Evolutionary conservation across 345 rosid species (phyloP), one percentile per base, ranked within the genome.

Genomic region (Hibiscus tridactylites): DNA sequence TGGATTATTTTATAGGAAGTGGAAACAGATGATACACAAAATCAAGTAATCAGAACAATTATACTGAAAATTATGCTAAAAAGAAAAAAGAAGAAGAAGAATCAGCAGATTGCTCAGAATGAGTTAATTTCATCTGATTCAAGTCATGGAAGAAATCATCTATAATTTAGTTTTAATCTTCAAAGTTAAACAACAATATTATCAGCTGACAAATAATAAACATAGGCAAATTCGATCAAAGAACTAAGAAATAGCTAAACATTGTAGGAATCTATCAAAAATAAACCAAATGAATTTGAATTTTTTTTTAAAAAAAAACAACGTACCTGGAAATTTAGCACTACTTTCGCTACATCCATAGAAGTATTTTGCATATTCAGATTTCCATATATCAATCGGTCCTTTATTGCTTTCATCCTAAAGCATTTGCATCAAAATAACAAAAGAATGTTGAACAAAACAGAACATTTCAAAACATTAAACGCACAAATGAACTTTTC

Each of bases 381-480:
- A 92, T 81, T 89, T 88, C 99, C 99, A 92, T 47, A 89, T 87
- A 84, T 92, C 95, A 81, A 96, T 79, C 8, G 84, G 84, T 52
- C 79, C 85, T 13, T 83, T 79, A 72, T 84, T 82, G 71, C 80
- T 74, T 61, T 83, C 85, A 44, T 82, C 90, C 94, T 91, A 74
- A 76, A 75, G 56, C 44, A 61, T 64, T 24, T 15, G 59, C 71
- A 61, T 56, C n/a, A 31, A 35, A 46, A 33, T 29, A 4, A 70
- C 3, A 10, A 58, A 58, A 58, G 11, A 12, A 13, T 50, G 54
- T 58, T 9, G 0, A 57, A 57, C 8, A 8, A 7, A 57, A 10
- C 52, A 70, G 46, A 2, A 42, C 2, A 42, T 9, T 9, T 9
- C 46, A 42, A 37, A 37, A 42, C 46, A 42, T 42, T 42, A 42